Percentiles rank a stretch among this genome's conserved stretches.
Evolutionary conservation across 2,329 filamentous ascomycete species (phyloP).

Genomic region (Fusarium aywerte): DNA sequence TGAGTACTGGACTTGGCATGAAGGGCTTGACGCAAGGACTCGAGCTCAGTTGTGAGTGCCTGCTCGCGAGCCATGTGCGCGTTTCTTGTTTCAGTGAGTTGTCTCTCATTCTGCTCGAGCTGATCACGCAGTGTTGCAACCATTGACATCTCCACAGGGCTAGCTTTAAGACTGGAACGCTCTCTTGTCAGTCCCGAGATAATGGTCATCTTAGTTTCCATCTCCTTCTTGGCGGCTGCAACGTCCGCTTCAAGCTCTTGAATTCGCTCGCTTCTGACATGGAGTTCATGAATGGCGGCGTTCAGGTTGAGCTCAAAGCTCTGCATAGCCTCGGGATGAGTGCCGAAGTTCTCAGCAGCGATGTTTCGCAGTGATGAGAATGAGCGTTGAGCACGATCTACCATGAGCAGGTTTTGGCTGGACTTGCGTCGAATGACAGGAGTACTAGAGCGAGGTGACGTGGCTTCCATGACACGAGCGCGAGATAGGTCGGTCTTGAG

Average conservation of each 20-base stretch:
- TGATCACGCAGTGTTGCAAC: constrained; percentile 89
- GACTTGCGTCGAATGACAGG: constrained; percentile 93
- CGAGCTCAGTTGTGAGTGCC: constrained; percentile 77
- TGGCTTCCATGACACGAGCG: constrained; percentile 70
- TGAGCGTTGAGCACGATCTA: constrained; percentile 91
- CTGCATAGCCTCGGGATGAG: constrained; percentile 84
- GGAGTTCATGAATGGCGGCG: constrained; percentile 90
- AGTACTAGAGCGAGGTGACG: constrained; percentile 71
- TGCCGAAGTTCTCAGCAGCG: constrained; percentile 85
- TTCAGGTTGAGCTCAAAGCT: constrained; percentile 94
- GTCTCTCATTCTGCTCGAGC: constrained; percentile 84
- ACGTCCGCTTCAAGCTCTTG: constrained; percentile 90
- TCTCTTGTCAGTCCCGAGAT: constrained; percentile 95
- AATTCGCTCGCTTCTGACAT: constrained; percentile 86
- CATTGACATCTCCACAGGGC: constrained; percentile 90
- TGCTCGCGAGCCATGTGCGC: constrained; percentile 78
- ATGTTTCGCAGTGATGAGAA: constrained; percentile 91
- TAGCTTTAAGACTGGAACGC: constrained; percentile 84
- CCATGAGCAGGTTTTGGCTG: constrained; percentile 85
- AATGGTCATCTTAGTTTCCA: constrained; percentile 96
- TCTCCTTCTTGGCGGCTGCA: constrained; percentile 86
- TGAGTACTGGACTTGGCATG: constrained; percentile 41
- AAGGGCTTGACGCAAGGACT: constrained; percentile 70
- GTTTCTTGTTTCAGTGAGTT: constrained; percentile 79
- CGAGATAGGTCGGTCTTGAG: constrained; percentile 88